These are phyloP conservation scores for Fusarium sarcochroum DNA, from an alignment of 2,329 filamentous ascomycete genomes.

Conservation along the genomic window DNA sequence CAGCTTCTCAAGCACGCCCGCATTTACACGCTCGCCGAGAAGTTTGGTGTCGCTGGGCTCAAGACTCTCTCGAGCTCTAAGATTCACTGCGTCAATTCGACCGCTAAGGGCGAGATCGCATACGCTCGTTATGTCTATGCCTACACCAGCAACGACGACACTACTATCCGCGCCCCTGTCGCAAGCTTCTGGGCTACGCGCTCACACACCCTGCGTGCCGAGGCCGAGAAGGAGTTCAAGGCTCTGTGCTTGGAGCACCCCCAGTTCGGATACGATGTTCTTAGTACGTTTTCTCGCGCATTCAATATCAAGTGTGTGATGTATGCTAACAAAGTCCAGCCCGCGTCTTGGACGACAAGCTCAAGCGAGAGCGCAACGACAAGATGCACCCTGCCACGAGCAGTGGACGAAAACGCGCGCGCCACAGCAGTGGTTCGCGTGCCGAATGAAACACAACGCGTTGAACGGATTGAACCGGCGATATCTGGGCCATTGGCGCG, in stretches of 20 bases:
- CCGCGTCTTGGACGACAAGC: slow-evolving; percentile 75
- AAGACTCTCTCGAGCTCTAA: slow-evolving; percentile 86
- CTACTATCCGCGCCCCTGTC: slow-evolving; percentile 42
- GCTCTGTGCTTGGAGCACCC: slow-evolving; percentile 89
- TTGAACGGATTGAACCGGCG: not conserved
- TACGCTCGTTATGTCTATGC: slow-evolving; percentile 78
- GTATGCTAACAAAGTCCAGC: slow-evolving; percentile 57
- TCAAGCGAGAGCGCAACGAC: slow-evolving; percentile 73
- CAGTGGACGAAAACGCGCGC: slow-evolving; percentile 70
- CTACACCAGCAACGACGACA: slow-evolving; percentile 40
- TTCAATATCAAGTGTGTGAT: too few relatives aligned
- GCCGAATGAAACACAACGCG: slow-evolving; percentile 13
- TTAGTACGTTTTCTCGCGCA: slow-evolving; percentile 69
- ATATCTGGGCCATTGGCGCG: not conserved
- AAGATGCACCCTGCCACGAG: slow-evolving; percentile 67
- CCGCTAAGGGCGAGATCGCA: slow-evolving; percentile 88
- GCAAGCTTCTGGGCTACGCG: slow-evolving; percentile 49
- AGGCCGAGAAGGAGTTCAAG: slow-evolving; percentile 89
- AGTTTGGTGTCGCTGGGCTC: slow-evolving; percentile 76
- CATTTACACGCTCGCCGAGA: slow-evolving; percentile 89
- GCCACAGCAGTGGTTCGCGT: slow-evolving; percentile 62
- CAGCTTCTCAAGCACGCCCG: slow-evolving; percentile 91
- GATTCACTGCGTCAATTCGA: slow-evolving; percentile 92
- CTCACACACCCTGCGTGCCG: slow-evolving; percentile 81
- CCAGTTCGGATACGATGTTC: slow-evolving; percentile 92